Conservation (phyloP, 257 asterid genomes). For the Solanum medicagineum region DNA sequence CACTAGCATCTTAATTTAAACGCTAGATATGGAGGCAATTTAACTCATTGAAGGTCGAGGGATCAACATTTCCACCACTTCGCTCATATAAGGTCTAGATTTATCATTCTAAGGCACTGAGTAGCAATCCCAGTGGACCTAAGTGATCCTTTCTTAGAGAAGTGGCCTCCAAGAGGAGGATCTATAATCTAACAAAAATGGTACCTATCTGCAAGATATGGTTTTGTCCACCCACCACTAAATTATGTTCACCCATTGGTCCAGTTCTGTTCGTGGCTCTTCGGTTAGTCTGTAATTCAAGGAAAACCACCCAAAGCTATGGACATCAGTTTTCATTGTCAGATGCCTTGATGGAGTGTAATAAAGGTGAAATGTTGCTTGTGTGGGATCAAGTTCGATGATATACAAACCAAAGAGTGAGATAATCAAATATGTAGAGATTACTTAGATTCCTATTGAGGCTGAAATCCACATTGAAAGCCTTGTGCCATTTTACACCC, state of each 20-base stretch:
- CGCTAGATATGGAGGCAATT: no score
- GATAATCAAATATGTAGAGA: slow-evolving; percentile 13
- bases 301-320: slow-evolving; percentile 71
- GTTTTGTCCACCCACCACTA: slow-evolving; percentile 63
- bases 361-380: no score
- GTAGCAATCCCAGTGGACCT: no score
- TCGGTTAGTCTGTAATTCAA: slow-evolving; percentile 49
- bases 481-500: neutral
- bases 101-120: neutral
- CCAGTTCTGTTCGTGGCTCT: slow-evolving; percentile 64
- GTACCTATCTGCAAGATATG: slow-evolving; percentile 42
- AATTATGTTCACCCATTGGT: slow-evolving; percentile 50
- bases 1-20: no score
- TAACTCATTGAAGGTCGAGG: no score
- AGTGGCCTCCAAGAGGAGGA: no score
- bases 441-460: neutral
- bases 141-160: no score
- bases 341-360: slow-evolving; percentile 37
- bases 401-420: slow-evolving; percentile 14
- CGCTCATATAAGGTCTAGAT: slow-evolving; percentile 10
- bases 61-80: neutral
- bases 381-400: no score
- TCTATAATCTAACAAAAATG: slow-evolving; percentile 21
- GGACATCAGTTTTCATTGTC: no score
- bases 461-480: slow-evolving; percentile 21